These are phyloP conservation scores for Fraxinus angustifolia DNA, from an alignment of 305 asterid species.

Conservation along the genomic window DNA sequence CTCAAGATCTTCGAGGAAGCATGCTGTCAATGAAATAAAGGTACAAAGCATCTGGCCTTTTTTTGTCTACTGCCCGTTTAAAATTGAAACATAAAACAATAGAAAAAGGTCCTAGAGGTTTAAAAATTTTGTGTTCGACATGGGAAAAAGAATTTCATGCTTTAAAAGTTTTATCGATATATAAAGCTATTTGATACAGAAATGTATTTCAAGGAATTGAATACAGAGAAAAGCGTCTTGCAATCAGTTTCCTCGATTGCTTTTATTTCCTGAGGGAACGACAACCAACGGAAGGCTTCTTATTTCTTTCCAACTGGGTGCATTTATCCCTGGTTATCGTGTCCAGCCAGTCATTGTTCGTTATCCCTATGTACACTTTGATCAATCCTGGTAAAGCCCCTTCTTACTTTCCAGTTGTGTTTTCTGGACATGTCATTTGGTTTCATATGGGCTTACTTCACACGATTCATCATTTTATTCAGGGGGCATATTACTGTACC, in stretches of 20 bases:
- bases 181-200: slow-evolving; percentile 94
- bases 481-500: slow-evolving; percentile 80
- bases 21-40: slow-evolving; percentile 92
- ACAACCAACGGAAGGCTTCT: slow-evolving; percentile 91
- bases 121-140: background rate
- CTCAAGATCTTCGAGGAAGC: slow-evolving; percentile 80
- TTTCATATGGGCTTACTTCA: slow-evolving; percentile 13
- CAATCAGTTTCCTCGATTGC: slow-evolving; percentile 80
- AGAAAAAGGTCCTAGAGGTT: background rate
- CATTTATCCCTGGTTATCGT: slow-evolving; percentile 91
- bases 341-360: slow-evolving; percentile 90
- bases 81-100: slow-evolving; percentile 12
- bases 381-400: slow-evolving; percentile 81
- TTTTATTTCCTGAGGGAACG: slow-evolving; percentile 99
- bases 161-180: slow-evolving; percentile 43
- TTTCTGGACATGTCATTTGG: slow-evolving; percentile 2
- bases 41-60: slow-evolving; percentile 47
- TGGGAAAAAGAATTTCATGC: slow-evolving; percentile 26
- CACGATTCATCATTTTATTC: slow-evolving; percentile 21
- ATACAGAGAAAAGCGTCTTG: slow-evolving; percentile 96
- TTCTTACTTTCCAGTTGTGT: slow-evolving; percentile 14
- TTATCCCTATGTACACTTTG: slow-evolving; percentile 94
- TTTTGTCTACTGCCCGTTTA: slow-evolving; percentile 5
- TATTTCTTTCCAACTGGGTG: slow-evolving; percentile 93
- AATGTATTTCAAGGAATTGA: slow-evolving; percentile 76